Evolutionary conservation across 805 yeast genomes (phyloP), one percentile per base, ranked within the genome.

Genomic region (Metschnikowia borealis): DNA sequence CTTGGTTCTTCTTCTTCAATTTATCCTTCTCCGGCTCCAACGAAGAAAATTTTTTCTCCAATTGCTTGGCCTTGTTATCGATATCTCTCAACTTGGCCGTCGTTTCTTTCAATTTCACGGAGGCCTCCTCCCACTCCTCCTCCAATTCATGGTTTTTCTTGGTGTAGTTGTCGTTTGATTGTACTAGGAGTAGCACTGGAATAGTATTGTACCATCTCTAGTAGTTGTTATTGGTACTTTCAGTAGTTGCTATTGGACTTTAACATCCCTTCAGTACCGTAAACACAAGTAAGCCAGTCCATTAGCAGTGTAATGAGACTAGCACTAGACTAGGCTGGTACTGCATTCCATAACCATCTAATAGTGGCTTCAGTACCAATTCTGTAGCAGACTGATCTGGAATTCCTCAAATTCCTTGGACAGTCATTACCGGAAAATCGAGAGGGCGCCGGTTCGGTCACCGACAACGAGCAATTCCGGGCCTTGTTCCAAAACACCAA

Each of bases 51-150:
- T 87, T 89, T 77, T 96, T 88, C 76, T 90, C 96, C 71, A 89
- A 81, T 71, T 89, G 96, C 75, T 94, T 99, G 59, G 94, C 92
- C 77, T 89, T 89, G 75, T 94, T 83, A 67, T 94, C 99, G 52
- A 96, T 84, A 69, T 89, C 96, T 73, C 97, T 89, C 70, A 91
- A 81, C 77, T 90, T 91, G 66, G 86, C 89, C 56, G 96, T 89
- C 58, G 96, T 87, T 72, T 88, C 95, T 75, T 89, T 87, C 79
- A 90, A 80, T 77, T 88, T 86, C 69, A 83, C 82, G 71, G 92
- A 97, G 55, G 95, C 85, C 63, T 80, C 85, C 76, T 91, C 98
- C 67, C 90, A 78, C 69, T 89, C 95, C 62, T 87, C 90, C 75
- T 91, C 97, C 70, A 91, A 82, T 64, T 83, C 82, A 63, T 85